Evolutionary conservation across 2,329 filamentous ascomycete genomes (phyloP), one percentile per base, ranked within the genome.

Genomic region (Fusarium verticillioides): DNA sequence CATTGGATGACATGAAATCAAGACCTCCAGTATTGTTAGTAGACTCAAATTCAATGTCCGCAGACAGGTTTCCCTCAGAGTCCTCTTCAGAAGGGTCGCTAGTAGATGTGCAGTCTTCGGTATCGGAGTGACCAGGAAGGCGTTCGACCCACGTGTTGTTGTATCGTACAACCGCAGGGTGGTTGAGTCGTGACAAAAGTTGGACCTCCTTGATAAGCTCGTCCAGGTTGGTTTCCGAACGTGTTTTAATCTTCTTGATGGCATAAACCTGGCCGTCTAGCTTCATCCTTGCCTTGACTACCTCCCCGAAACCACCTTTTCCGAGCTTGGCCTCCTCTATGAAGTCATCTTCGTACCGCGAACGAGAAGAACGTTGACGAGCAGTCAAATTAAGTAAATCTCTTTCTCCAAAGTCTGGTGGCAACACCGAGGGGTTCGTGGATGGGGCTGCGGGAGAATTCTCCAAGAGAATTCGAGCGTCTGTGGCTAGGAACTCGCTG

Each of bases 91-190:
- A 83, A 7, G 83, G 84, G n/a, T 81, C 80, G 18, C 89, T 88
- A 2, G 85, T 87, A 7, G 85, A 87, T 4, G 86, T 86, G 32
- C 91, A 89, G 32, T 86, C 88, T 44, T 92, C 91, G 1, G 87
- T 87, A 15, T 88, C 87, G 5, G 84, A 81, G 40, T 83, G 78
- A 64, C 91, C 87, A 10, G 83, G 81, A 21, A 90, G 81, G 75
- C 95, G 92, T 80, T 98, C 96, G 3, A 96, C 90, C 96, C 96
- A 99, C 5, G 96, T 95, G 61, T 95, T 95, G 82, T 95, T 98
- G 81, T 99, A 99, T 50, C 96, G 91, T 65, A 98, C 94, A 19
- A 92, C 90, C 28, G 90, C 87, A 7, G 95, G 95, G 81, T 98
- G 96, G 77, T 97, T 98, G 63, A 99, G 88, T 67, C 94, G 91